Evolutionary conservation across 768 basidiomycete genomes (phyloP), one percentile per base, ranked within the genome.

Genomic region (Gymnopilus junonius): DNA sequence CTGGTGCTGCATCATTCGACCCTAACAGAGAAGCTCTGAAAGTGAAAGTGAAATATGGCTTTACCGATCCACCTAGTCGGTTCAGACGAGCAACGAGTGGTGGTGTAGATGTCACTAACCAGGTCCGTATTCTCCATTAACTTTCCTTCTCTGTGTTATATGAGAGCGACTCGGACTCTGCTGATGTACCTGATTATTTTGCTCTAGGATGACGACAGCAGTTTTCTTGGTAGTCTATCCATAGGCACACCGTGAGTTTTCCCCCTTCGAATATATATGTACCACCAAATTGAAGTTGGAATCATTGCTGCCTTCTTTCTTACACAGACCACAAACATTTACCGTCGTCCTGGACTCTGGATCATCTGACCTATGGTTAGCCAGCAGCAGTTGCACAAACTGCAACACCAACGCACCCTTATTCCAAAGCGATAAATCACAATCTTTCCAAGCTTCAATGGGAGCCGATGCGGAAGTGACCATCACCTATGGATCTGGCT

Each of bases 271-370:
- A n/a, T 40, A 6, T 5, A 6, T 20, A 20, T 2, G 10, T n/a
- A 8, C 10, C 11, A 4, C 7, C 17, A 5, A n/a, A 42, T n/a
- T n/a, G n/a, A n/a, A n/a, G n/a, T n/a, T n/a, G n/a, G n/a, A n/a
- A n/a, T n/a, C n/a, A n/a, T n/a, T n/a, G n/a, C n/a, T n/a, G n/a
- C 2, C 8, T 1, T 15, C 12, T 8, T 27, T 14, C 27, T 29
- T 8, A 1, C n/a, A 21, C 64, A 90, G 88, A 15, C 73, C 87
- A 0, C 93, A 95, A 73, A 42, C 77, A 2, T 90, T 97, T 70
- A 81, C 88, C 57, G 80, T 97, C 56, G 87, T 97, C 57, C 85
- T 98, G 32, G 97, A 98, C 74, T 97, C 97, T 0, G 95, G 95
- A 10, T 94, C 91, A 0, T 87, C 87, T 17, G 97, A 98, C 75